Evolutionary conservation across 768 basidiomycete species (phyloP).

Genomic region (Leucocoprinus birnbaumii): DNA sequence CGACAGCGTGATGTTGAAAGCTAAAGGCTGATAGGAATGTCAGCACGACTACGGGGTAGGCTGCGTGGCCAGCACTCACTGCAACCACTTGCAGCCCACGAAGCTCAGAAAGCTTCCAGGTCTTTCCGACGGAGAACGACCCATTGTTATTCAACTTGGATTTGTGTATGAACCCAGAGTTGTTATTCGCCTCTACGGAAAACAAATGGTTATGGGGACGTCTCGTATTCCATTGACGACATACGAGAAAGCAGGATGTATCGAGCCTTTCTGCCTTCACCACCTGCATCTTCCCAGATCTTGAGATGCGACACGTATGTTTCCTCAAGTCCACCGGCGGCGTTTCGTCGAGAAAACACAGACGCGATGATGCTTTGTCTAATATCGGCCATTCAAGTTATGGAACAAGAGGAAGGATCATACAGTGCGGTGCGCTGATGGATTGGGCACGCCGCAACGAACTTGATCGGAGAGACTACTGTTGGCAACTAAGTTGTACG

Average conservation of each 20-base stretch:
- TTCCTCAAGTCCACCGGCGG: conserved; percentile 65
- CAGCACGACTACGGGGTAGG: background rate
- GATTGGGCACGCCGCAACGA: background rate
- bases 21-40: conserved; percentile 43
- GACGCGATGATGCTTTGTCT: conserved; percentile 76
- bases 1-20: conserved; percentile 83
- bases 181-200: conserved; percentile 53
- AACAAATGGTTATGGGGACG: background rate
- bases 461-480: background rate
- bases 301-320: conserved; percentile 86
- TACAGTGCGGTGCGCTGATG: conserved; percentile 1
- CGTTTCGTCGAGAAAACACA: conserved; percentile 75
- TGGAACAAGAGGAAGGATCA: conserved; percentile 12
- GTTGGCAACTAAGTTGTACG: background rate
- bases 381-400: conserved; percentile 40
- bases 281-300: conserved; percentile 84
- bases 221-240: conserved; percentile 29
- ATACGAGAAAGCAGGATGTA: conserved; percentile 90
- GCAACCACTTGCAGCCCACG: conserved; percentile 71
- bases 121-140: conserved; percentile 95
- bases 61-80: conserved; percentile 43
- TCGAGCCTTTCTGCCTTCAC: conserved; percentile 77
- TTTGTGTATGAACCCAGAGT: conserved; percentile 84
- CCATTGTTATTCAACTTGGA: conserved; percentile 95
- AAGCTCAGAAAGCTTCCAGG: conserved; percentile 86